Evolutionary conservation across 768 basidiomycete species (phyloP).

Genomic region (Megacollybia marginata): DNA sequence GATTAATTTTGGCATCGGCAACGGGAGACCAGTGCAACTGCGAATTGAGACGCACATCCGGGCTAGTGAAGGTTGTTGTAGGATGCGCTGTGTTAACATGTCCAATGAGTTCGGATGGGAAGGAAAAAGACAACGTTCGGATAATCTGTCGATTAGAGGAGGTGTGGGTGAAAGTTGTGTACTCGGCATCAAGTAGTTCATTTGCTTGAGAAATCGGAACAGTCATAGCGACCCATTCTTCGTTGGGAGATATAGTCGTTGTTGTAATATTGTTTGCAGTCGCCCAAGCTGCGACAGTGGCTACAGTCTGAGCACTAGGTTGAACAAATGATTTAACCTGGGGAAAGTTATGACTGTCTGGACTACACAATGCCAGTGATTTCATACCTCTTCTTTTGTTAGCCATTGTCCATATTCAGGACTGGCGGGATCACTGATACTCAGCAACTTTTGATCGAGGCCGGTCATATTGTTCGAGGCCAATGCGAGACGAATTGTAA

Average conservation of each 20-base stretch:
- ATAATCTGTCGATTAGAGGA: slow-evolving; percentile 12
- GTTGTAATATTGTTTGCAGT: slow-evolving; percentile 13
- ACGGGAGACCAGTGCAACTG: slow-evolving; percentile 8
- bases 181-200: too few species aligned
- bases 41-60: slow-evolving; percentile 5
- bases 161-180: slow-evolving; percentile 14
- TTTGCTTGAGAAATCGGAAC: slow-evolving; percentile 18
- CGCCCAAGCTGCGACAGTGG: slow-evolving; percentile 17
- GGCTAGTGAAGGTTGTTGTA: slow-evolving; percentile 13
- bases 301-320: slow-evolving; percentile 11
- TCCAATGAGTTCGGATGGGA: slow-evolving; percentile 14
- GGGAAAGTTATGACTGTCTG: neutral
- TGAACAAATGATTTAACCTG: slow-evolving; percentile 22
- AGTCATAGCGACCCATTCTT: slow-evolving; percentile 17
- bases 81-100: slow-evolving; percentile 20
- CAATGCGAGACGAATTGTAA: slow-evolving; percentile 31
- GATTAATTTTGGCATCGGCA: slow-evolving; percentile 16
- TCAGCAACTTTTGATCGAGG: slow-evolving; percentile 26
- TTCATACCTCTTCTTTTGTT: slow-evolving; percentile 35
- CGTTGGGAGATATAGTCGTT: too few species aligned
- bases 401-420: too few species aligned
- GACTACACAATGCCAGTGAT: neutral
- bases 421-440: too few species aligned
- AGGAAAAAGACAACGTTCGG: slow-evolving; percentile 20
- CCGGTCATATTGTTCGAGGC: slow-evolving; percentile 25